These are phyloP conservation scores for Grosmannia penicillata DNA, from an alignment of 2,329 filamentous ascomycete genomes.

Conservation along the genomic window DNA sequence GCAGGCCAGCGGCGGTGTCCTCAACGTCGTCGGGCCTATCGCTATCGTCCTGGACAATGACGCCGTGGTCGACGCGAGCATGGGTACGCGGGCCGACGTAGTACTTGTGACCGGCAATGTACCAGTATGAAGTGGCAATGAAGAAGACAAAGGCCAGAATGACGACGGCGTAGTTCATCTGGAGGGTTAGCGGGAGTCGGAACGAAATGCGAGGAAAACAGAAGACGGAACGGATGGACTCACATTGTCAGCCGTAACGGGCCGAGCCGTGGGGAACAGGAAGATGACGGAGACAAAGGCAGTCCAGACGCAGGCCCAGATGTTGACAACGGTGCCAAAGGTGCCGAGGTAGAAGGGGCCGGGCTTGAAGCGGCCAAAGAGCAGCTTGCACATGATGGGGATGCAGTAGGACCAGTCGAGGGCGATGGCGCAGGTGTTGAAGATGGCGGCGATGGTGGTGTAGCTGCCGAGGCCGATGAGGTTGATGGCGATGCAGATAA, in stretches of 20 bases:
- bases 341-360: constrained; percentile 37
- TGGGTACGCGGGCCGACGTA: constrained; percentile 30
- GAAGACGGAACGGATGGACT: constrained; percentile 9
- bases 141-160: constrained; percentile 30
- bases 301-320: constrained; percentile 35
- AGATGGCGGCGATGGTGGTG: constrained; percentile 35
- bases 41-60: constrained; percentile 11
- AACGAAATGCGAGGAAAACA: background rate
- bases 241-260: constrained; percentile 29
- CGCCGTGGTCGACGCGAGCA: constrained; percentile 14
- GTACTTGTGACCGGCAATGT: constrained; percentile 24
- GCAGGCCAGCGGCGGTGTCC: constrained; percentile 5
- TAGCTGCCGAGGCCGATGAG: constrained; percentile 42
- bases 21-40: background rate
- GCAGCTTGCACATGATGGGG: constrained; percentile 37
- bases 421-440: constrained; percentile 39
- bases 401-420: constrained; percentile 42
- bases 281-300: constrained; percentile 38
- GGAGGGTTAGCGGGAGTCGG: background rate
- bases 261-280: constrained; percentile 31
- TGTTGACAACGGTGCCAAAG: constrained; percentile 25
- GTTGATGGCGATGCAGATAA: constrained; percentile 41
- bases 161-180: constrained; percentile 42
- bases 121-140: constrained; percentile 30
- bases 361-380: constrained; percentile 30